phyloP scores from a whole-genome alignment of 2,329 filamentous ascomycete genomes.

The Arthrobotrys pseudoclavata region DNA sequence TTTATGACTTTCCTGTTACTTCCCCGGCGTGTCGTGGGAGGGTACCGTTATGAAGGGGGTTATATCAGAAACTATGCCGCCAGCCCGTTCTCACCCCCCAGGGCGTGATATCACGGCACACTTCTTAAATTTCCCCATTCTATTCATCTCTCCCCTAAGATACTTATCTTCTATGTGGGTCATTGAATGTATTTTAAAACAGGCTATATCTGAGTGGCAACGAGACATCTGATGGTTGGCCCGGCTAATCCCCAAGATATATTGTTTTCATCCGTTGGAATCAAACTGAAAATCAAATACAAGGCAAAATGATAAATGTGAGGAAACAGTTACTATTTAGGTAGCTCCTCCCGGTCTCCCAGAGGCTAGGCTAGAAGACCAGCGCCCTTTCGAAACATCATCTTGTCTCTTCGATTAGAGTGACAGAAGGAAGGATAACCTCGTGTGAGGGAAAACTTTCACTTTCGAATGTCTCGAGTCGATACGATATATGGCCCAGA shows the following conservation, averaged over 20 bases:
- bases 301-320: no score
- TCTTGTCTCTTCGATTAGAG: no score
- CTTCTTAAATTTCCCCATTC: neutral
- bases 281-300: neutral
- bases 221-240: neutral
- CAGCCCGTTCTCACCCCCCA: no score
- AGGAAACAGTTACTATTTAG: no score
- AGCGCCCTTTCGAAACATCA: no score
- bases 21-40: neutral
- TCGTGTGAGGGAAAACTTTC: neutral
- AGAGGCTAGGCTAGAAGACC: no score
- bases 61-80: neutral
- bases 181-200: neutral
- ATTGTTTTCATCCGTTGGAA: neutral
- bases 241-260: neutral
- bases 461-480: neutral
- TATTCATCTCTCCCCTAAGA: neutral
- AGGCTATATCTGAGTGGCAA: no score
- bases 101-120: neutral
- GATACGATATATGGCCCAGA: neutral
- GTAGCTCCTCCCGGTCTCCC: no score
- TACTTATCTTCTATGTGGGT: neutral
- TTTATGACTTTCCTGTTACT: neutral
- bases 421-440: no score
- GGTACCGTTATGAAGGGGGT: neutral